phyloP scores from a whole-genome alignment of 257 asterid species.

The Primulina eburnea region DNA sequence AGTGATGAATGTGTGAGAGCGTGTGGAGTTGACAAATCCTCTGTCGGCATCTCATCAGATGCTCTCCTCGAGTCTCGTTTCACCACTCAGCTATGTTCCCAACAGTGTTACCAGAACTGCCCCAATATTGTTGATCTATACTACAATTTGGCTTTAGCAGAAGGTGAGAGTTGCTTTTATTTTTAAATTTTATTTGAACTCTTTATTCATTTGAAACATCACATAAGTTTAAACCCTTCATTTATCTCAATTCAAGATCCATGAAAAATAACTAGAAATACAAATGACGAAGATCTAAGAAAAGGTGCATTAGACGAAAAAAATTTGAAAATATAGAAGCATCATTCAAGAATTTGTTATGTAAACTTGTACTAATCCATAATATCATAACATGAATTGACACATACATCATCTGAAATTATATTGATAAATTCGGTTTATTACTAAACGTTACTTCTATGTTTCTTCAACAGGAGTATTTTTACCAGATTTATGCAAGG shows the following conservation, averaged over 20 bases:
- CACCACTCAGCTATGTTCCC: slow-evolving; percentile 34
- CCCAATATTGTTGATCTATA: slow-evolving; percentile 43
- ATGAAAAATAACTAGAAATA: too few relatives aligned
- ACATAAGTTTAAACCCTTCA: too few relatives aligned
- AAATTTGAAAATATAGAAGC: too few relatives aligned
- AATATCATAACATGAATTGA: too few relatives aligned
- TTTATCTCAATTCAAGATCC: too few relatives aligned
- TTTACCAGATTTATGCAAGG: background rate
- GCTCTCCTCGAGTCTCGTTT: slow-evolving; percentile 29
- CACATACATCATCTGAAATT: too few relatives aligned
- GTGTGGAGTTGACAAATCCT: slow-evolving; percentile 37
- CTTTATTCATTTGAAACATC: too few relatives aligned
- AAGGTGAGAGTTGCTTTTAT: slow-evolving; percentile 27
- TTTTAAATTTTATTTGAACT: background rate
- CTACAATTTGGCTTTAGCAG: slow-evolving; percentile 42
- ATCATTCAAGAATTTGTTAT: too few relatives aligned
- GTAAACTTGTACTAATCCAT: too few relatives aligned
- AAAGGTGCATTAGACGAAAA: too few relatives aligned
- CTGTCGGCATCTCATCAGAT: slow-evolving; percentile 43
- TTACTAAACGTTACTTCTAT: too few relatives aligned
- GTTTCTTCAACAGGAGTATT: background rate
- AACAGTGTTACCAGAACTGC: slow-evolving; percentile 38
- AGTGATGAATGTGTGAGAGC: slow-evolving; percentile 36
- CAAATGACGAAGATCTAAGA: too few relatives aligned
- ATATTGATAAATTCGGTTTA: background rate